Conservation (phyloP, 2,329 filamentous ascomycete species). For the Myriosclerotinia curreyana region DNA sequence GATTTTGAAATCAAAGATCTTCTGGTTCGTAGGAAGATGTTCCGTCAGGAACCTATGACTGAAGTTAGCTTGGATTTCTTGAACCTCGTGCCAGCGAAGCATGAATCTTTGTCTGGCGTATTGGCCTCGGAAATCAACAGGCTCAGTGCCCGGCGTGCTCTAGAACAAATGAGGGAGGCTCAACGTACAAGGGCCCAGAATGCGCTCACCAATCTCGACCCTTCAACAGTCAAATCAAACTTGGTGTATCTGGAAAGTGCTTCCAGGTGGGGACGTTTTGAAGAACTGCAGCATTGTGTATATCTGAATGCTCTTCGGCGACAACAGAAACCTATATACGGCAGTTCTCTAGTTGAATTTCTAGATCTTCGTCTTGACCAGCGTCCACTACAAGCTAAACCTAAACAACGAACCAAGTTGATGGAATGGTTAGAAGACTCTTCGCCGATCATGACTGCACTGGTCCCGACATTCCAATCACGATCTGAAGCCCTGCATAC, state of each 20-base stretch:
- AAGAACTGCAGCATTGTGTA: conserved; percentile 76
- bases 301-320: conserved; percentile 79
- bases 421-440: conserved; percentile 74
- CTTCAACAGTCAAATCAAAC: conserved; percentile 65
- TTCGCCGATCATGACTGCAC: conserved; percentile 58
- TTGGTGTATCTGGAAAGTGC: conserved; percentile 71
- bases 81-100: conserved; percentile 70
- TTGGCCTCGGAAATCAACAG: conserved; percentile 57
- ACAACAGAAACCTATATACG: conserved; percentile 78
- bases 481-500: conserved; percentile 70
- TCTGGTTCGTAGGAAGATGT: conserved; percentile 63
- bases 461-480: conserved; percentile 72
- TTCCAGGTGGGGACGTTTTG: conserved; percentile 65
- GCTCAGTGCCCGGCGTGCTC: conserved; percentile 65
- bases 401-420: conserved; percentile 58
- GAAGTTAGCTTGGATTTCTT: conserved; percentile 71
- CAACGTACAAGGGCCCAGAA: conserved; percentile 62
- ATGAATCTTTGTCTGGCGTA: conserved; percentile 61
- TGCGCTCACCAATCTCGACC: conserved; percentile 55
- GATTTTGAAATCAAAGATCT: conserved; percentile 72
- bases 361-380: conserved; percentile 62
- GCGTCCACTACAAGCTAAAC: conserved; percentile 57
- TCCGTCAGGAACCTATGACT: conserved; percentile 60
- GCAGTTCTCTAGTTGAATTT: conserved; percentile 71
- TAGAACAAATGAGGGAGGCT: conserved; percentile 68